Evolutionary conservation across 306 rosid genomes (phyloP).

Genomic region (Purshia tridentata): DNA sequence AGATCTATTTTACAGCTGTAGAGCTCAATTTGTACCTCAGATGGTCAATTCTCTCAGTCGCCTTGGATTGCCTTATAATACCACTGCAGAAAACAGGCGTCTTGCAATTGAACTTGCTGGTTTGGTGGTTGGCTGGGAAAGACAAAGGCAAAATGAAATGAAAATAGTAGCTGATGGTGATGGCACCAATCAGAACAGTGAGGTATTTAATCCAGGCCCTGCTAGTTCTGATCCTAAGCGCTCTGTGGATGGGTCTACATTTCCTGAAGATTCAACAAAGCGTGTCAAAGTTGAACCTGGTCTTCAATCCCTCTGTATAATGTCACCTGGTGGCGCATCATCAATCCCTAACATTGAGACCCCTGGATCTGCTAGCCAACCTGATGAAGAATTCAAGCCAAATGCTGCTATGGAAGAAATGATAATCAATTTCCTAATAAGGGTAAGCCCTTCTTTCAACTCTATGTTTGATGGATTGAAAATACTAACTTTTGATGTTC

Average conservation of each 20-base stretch:
- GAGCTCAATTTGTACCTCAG: constrained; percentile 99
- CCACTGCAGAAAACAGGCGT: constrained; percentile 91
- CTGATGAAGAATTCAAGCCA: constrained; percentile 99
- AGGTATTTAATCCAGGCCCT: constrained; percentile 65
- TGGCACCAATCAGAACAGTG: constrained; percentile 57
- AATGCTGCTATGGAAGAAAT: constrained; percentile 99
- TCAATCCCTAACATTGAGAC: constrained; percentile 90
- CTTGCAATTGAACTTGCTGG: constrained; percentile 99
- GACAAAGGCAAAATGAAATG: constrained; percentile 92
- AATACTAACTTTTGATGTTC: neutral
- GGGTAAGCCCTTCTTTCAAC: constrained; percentile 60
- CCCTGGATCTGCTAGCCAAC: constrained; percentile 89
- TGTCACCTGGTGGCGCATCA: constrained; percentile 98
- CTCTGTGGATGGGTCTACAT: constrained; percentile 76
- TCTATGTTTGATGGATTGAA: constrained; percentile 5
- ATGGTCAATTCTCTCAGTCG: constrained; percentile 99
- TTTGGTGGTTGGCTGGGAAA: constrained; percentile 99
- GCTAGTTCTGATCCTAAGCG: constrained; percentile 67
- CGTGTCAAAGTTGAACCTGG: constrained; percentile 98
- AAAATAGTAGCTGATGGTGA: constrained; percentile 73
- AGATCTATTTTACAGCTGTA: constrained; percentile 94
- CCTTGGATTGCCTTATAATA: constrained; percentile 92
- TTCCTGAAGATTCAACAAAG: constrained; percentile 86
- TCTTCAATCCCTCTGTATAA: constrained; percentile 77
- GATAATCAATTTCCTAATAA: constrained; percentile 92